Evolutionary conservation across 2,329 filamentous ascomycete genomes (phyloP), one percentile per base, ranked within the genome.

Genomic region (Mollisiaceae sp.): DNA sequence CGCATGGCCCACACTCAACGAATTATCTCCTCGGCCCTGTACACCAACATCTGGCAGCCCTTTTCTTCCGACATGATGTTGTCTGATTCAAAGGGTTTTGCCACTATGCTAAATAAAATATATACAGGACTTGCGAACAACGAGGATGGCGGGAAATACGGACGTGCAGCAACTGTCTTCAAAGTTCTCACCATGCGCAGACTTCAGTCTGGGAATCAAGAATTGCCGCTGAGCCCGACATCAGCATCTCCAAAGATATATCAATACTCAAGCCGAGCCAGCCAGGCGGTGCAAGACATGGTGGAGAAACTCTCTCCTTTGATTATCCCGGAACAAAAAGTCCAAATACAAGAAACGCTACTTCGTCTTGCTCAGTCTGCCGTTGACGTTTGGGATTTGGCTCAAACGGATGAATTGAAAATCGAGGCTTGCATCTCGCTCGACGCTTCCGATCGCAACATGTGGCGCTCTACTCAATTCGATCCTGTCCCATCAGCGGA

Each of bases 171-270:
- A n/a, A 62, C 62, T 52, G 65, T 69, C 36, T 67, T 61, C 65
- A 69, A 45, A 56, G 65, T 63, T 64, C 67, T 69, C 18, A 69
- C 63, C 2, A 66, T 69, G 59, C 65, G 65, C 64, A 63, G 60
- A 50, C 64, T 66, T 59, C 55, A 61, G 59, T 32, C 36, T 22
- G 11, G 61, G 56, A 27, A 62, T 8, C 45, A 50, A 50, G 45
- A 50, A 12, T 20, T 50, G 45, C 45, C 45, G 9, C 45, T 50
- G 11, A 50, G n/a, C 45, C 45, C 45, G 24, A 50, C 45, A 50
- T 50, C 45, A 50, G 24, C 43, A 20, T 45, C 43, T n/a, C 43
- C 11, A 3, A 2, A 45, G 20, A 18, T 41, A n/a, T 50, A n/a
- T 20, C n/a, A 50, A 2, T 50, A 8, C 45, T 50, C 45, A 22